Evolutionary conservation across 352 stramenopile species (phyloP), one percentile per base, ranked within the genome.

Genomic region (Pythium biforme): DNA sequence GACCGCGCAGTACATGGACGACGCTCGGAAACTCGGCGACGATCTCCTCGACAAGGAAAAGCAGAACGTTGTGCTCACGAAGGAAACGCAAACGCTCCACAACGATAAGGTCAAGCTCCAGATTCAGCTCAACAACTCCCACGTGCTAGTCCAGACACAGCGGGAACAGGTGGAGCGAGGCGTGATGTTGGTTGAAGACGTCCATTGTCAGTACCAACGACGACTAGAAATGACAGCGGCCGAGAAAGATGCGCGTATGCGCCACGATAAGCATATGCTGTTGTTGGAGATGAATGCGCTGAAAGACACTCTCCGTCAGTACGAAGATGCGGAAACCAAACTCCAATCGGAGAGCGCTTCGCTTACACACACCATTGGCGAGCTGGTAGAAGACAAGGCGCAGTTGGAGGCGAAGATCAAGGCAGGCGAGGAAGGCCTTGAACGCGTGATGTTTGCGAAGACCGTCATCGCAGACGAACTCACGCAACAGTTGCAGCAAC

Each of bases 91-190:
- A 39, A 55, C 41, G 1, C 41, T 74, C 0, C 27, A 62, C 4
- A 52, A 49, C 5, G 77, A 87, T n/a, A 77, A 75, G 22, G 70
- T 82, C 37, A 75, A 66, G 7, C 48, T 77, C 2, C 69, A 86
- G 51, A 79, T 88, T n/a, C 75, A 88, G 40, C 46, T 86, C 11
- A 79, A 74, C 27, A 81, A 86, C 48, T 25, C 81, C 3, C 69
- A 59, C 0, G 58, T 66, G 20, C 33, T 64, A 11, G 26, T 68
- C 4, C 58, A 83, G 26, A 59, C 17, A 2, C 69, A 86, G 33
- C 67, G 63, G 20, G 76, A 86, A 25, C 66, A 70, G 26, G 45
- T 73, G 17, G 77, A 85, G 53, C 40, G 68, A 2, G 27, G 69
- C 27, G 46, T 49, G 7, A 89, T 90, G 79, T 53, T 62, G 12